phyloP scores from a whole-genome alignment of 441 rosid species.

The Viola pubescens region DNA sequence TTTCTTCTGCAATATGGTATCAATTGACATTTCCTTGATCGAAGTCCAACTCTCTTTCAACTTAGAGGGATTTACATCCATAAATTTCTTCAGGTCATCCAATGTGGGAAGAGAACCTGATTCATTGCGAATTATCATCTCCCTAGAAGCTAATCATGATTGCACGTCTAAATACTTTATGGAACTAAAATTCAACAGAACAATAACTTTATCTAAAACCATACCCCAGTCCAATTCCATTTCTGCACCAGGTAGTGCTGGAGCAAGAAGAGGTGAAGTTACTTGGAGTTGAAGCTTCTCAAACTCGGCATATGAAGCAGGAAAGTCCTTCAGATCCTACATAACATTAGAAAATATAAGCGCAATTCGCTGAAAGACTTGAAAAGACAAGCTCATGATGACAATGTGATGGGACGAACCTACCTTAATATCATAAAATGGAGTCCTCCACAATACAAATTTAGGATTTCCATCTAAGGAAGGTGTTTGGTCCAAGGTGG shows the following conservation, averaged over 20 bases:
- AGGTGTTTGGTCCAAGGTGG: conserved; percentile 24
- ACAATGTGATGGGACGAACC: neutral
- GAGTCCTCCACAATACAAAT: conserved; percentile 53
- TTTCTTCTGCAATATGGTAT: conserved; percentile 38
- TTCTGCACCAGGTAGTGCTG: conserved; percentile 30
- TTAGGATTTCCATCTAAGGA: conserved; percentile 25
- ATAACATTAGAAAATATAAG: conserved; percentile 13
- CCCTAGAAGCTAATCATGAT: conserved; percentile 21
- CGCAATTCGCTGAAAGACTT: neutral
- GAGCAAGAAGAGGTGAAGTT: conserved; percentile 35
- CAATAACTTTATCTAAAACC: conserved; percentile 8
- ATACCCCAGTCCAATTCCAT: conserved; percentile 67
- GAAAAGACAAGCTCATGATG: neutral
- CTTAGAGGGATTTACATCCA: conserved; percentile 32
- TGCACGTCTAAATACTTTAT: conserved; percentile 15
- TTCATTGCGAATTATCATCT: conserved; percentile 31
- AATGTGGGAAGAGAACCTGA: conserved; percentile 69
- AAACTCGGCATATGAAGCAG: conserved; percentile 52
- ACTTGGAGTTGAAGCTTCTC: conserved; percentile 37
- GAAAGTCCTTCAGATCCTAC: conserved; percentile 49
- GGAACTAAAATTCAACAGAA: neutral
- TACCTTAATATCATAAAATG: conserved; percentile 72
- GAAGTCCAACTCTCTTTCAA: conserved; percentile 39
- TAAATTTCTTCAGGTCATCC: conserved; percentile 50
- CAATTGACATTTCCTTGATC: conserved; percentile 42